A percentile compares a stretch with the other conserved stretches of the same genome.
Evolutionary conservation across 306 rosid genomes (phyloP).

Genomic region (Arachis stenosperma): DNA sequence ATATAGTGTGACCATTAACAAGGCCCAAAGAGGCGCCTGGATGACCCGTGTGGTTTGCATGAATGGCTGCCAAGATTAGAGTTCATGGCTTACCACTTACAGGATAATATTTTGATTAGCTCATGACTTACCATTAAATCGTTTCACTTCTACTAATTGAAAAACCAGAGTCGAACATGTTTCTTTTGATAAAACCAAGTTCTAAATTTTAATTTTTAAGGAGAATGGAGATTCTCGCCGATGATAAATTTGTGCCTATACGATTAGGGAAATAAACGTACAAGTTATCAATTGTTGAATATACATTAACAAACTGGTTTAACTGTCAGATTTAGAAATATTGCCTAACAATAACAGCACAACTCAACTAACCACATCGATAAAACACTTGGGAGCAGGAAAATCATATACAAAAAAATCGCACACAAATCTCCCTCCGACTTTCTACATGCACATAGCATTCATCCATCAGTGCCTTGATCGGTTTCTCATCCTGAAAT

Average conservation of each 20-base stretch:
- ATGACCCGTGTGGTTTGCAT: no score
- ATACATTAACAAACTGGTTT: slow-evolving; percentile 23
- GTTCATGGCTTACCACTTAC: no score
- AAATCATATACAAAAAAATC: slow-evolving; percentile 34
- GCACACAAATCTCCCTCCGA: slow-evolving; percentile 16
- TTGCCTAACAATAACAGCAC: slow-evolving; percentile 34
- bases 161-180: no score
- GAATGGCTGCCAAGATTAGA: no score
- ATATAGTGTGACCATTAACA: no score
- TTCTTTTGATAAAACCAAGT: neutral
- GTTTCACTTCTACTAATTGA: no score
- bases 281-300: slow-evolving; percentile 30
- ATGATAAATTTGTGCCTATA: slow-evolving; percentile 8
- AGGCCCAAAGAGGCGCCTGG: no score
- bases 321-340: slow-evolving; percentile 26
- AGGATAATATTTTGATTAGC: no score
- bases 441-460: slow-evolving; percentile 23
- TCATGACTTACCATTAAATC: no score
- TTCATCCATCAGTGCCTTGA: slow-evolving; percentile 59
- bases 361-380: slow-evolving; percentile 18
- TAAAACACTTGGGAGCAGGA: neutral
- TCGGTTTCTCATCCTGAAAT: slow-evolving; percentile 70
- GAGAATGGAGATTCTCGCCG: neutral
- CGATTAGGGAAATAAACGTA: neutral
- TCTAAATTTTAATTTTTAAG: neutral